Evolutionary conservation across 2,329 filamentous ascomycete species (phyloP).

Genomic region (Hymenotorrendiella dingleyae): DNA sequence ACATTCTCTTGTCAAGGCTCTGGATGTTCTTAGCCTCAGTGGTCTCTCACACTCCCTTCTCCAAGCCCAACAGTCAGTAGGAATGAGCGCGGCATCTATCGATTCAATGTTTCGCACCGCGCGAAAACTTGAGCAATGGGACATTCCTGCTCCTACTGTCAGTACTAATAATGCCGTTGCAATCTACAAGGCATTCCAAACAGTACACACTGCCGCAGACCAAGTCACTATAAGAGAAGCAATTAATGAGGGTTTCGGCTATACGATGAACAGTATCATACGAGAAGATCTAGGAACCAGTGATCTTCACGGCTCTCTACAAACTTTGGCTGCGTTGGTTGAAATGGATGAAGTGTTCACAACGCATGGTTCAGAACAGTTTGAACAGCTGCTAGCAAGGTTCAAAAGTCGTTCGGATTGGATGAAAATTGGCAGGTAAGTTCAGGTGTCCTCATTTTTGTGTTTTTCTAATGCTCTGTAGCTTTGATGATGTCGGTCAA

Average conservation of each 20-base stretch:
- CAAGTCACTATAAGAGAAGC: conserved; percentile 46
- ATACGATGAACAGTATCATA: conserved; percentile 53
- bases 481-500: conserved; percentile 71
- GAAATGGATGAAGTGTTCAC: conserved; percentile 76
- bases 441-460: conserved; percentile 9
- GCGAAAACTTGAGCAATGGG: conserved; percentile 83
- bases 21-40: conserved; percentile 76
- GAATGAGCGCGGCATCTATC: conserved; percentile 51
- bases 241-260: conserved; percentile 58
- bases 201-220: conserved; percentile 62
- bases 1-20: conserved; percentile 65
- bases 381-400: conserved; percentile 54
- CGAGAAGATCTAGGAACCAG: conserved; percentile 43
- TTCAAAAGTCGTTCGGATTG: conserved; percentile 65
- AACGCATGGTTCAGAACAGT: conserved; percentile 50
- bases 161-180: conserved; percentile 59
- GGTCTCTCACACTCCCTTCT: conserved; percentile 79
- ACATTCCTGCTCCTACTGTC: conserved; percentile 66
- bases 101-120: conserved; percentile 75
- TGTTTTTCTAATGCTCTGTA: conserved; percentile 33
- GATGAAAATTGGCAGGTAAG: conserved; percentile 78
- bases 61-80: conserved; percentile 57
- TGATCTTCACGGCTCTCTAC: conserved; percentile 48
- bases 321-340: conserved; percentile 64
- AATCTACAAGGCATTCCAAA: conserved; percentile 76